These are phyloP conservation scores for Paspalum vaginatum DNA, from an alignment of 176 grass and related monocot genomes.

Conservation along the genomic window DNA sequence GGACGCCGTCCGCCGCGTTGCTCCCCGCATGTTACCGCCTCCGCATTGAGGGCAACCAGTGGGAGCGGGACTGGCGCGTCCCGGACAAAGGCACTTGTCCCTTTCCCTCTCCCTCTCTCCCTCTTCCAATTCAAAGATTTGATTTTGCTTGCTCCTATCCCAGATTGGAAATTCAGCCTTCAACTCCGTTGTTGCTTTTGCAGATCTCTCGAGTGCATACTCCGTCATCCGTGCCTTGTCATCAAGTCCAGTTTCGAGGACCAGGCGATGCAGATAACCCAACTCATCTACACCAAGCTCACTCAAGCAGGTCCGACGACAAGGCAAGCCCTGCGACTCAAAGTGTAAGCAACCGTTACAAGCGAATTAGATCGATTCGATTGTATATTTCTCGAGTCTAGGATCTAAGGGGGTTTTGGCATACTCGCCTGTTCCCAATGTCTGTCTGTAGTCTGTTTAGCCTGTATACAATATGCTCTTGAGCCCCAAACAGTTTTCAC, in stretches of 20 bases:
- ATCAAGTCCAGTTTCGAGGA: slow-evolving; percentile 68
- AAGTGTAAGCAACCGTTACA: slow-evolving; percentile 55
- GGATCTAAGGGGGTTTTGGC: background rate
- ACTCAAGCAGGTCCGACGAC: slow-evolving; percentile 61
- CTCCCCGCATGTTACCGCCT: no score
- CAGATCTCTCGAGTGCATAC: slow-evolving; percentile 88
- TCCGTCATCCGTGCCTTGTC: slow-evolving; percentile 83
- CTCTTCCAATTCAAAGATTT: background rate
- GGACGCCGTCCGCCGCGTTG: no score
- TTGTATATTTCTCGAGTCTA: background rate
- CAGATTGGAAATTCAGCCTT: background rate
- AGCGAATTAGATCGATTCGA: background rate
- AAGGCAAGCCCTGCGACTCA: slow-evolving; percentile 76
- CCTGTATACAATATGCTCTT: slow-evolving; percentile 82
- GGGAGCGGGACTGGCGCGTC: no score
- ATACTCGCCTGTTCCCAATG: background rate
- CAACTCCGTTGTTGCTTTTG: background rate
- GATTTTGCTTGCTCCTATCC: background rate
- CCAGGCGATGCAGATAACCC: slow-evolving; percentile 79
- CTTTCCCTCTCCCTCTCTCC: background rate
- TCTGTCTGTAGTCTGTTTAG: slow-evolving; percentile 56
- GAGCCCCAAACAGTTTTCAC: no score
- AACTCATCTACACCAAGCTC: slow-evolving; percentile 75
- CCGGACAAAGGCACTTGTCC: slow-evolving; percentile 81
- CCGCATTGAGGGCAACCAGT: no score